A percentile compares a stretch with the other conserved stretches of the same genome.
phyloP scores from a whole-genome alignment of 129 eudicot species.

The Dittrichia graveolens region DNA sequence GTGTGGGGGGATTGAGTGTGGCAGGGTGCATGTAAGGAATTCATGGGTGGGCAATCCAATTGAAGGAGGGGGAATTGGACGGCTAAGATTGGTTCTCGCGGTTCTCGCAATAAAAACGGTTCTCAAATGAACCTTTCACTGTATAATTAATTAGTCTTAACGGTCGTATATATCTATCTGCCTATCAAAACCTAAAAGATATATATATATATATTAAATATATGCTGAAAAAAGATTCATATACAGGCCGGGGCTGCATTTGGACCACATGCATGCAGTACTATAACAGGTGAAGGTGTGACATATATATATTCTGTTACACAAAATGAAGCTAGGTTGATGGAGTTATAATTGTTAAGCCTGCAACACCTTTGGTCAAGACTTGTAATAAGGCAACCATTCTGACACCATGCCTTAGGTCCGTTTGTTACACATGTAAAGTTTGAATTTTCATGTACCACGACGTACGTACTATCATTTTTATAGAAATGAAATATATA shows the following conservation, averaged over 20 bases:
- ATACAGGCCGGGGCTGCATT: not conserved
- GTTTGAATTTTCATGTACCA: not conserved
- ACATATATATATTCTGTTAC: not conserved
- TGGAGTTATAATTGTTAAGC: not conserved
- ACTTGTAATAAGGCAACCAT: not conserved
- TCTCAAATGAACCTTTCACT: too few relatives aligned
- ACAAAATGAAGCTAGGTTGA: not conserved
- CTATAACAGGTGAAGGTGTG: not conserved
- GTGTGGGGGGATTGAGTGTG: too few relatives aligned
- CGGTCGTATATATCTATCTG: too few relatives aligned
- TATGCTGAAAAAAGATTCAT: too few relatives aligned
- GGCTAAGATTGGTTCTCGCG: too few relatives aligned
- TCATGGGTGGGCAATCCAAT: too few relatives aligned
- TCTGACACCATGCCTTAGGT: not conserved
- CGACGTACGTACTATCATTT: not conserved
- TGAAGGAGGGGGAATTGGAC: too few relatives aligned
- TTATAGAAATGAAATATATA: not conserved
- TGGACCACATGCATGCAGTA: not conserved
- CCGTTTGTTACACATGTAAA: not conserved
- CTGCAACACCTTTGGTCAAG: not conserved
- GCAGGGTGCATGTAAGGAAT: too few relatives aligned
- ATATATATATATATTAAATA: too few relatives aligned
- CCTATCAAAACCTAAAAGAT: too few relatives aligned
- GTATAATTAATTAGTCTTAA: too few relatives aligned
- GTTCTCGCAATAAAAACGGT: too few relatives aligned